Percentiles rank a stretch among this genome's conserved stretches.
phyloP scores from a whole-genome alignment of 73 alveolate species.

The Paramecium sonneborni region DNA sequence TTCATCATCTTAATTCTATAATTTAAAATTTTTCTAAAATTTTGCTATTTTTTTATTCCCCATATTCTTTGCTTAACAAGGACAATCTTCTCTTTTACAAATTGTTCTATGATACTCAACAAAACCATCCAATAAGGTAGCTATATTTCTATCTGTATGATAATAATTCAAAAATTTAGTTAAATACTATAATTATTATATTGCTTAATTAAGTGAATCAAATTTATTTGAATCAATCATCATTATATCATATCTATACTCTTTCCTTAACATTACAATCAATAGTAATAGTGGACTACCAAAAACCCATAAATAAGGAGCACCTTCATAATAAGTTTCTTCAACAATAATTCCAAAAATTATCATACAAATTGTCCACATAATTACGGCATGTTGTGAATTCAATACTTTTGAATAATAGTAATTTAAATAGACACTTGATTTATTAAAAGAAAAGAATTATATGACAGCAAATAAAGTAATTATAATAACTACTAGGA shows the following conservation, averaged over 20 bases:
- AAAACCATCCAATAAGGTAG: conserved; percentile 65
- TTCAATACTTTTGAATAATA: conserved; percentile 48
- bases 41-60: conserved; percentile 51
- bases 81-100: conserved; percentile 69
- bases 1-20: conserved; percentile 58
- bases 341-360: conserved; percentile 61
- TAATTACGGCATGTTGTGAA: conserved; percentile 51
- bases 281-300: conserved; percentile 61
- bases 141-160: conserved; percentile 61
- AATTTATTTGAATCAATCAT: conserved; percentile 69
- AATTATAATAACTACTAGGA: conserved; percentile 42
- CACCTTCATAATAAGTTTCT: conserved; percentile 62
- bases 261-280: conserved; percentile 60
- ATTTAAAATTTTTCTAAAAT: conserved; percentile 12
- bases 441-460: conserved; percentile 57
- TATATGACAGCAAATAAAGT: conserved; percentile 49
- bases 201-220: conserved; percentile 66
- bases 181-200: conserved; percentile 25
- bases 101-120: conserved; percentile 68
- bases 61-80: conserved; percentile 66
- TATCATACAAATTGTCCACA: conserved; percentile 64
- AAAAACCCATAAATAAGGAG: conserved; percentile 60
- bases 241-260: conserved; percentile 65
- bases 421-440: conserved; percentile 54
- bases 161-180: conserved; percentile 63